Percentiles rank a stretch among this genome's conserved stretches.
Conservation (phyloP, 106 monocot genomes). For the Vanilla planifolia region DNA sequence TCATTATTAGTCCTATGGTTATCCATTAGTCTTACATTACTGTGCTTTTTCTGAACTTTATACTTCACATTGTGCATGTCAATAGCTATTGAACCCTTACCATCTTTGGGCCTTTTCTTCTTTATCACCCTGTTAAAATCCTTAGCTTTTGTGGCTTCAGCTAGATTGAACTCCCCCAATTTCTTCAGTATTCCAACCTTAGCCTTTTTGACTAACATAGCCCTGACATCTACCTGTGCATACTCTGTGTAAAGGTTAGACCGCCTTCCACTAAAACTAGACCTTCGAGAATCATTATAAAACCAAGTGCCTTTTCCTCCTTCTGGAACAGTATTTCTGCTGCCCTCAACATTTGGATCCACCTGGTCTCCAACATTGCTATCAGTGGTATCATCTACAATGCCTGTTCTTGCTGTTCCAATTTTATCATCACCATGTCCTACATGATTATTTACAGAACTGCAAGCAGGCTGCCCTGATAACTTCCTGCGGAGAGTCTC, state of each 20-base stretch:
- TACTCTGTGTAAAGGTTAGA: conserved; percentile 8
- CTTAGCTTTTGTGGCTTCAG: conserved; percentile 19
- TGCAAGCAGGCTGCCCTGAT: conserved; percentile 9
- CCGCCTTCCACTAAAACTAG: background rate
- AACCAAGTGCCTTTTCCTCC: conserved; percentile 7
- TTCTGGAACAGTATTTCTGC: background rate
- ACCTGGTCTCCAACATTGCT: background rate
- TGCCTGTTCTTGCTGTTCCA: conserved; percentile 26
- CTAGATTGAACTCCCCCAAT: conserved; percentile 20
- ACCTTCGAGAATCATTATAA: background rate
- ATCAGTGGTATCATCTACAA: conserved; percentile 7
- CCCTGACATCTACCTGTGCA: conserved; percentile 10
- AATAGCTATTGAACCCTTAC: background rate
- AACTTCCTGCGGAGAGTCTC: conserved; percentile 24
- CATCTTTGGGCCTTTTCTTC: conserved; percentile 14
- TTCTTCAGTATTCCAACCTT: conserved; percentile 18
- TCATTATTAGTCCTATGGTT: background rate
- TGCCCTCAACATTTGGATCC: background rate
- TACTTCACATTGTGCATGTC: conserved; percentile 23
- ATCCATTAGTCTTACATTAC: conserved; percentile 4
- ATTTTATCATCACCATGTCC: background rate
- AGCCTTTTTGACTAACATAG: conserved; percentile 28
- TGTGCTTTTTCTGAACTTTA: background rate
- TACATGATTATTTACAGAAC: conserved; percentile 7
- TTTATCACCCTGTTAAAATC: conserved; percentile 12